These are phyloP conservation scores for Articulospora tetracladia DNA, from an alignment of 495 filamentous ascomycete genomes.

Conservation along the genomic window DNA sequence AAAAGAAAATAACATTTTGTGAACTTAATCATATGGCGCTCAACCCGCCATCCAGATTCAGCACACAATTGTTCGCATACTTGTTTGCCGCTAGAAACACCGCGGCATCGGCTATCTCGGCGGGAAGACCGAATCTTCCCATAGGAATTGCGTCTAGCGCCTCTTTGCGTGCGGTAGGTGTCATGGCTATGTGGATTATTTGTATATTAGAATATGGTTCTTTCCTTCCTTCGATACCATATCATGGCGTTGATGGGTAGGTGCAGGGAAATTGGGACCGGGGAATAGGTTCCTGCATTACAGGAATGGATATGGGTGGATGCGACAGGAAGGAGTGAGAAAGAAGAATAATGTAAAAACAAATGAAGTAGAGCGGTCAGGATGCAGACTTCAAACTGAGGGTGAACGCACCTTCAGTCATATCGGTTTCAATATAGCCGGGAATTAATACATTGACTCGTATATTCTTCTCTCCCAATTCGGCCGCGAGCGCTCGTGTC, in stretches of 20 bases:
- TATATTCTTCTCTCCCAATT: conserved; percentile 53
- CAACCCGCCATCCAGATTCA: conserved; percentile 83
- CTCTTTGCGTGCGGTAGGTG: conserved; percentile 20
- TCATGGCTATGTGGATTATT: conserved; percentile 20
- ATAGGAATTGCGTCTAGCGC: conserved; percentile 51
- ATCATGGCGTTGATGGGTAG: too few species aligned
- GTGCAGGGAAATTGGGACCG: background rate
- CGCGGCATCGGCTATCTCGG: conserved; percentile 79
- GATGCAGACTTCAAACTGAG: background rate
- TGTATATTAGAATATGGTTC: conserved; percentile 29
- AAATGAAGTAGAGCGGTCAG: background rate
- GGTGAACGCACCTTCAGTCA: conserved; percentile 60
- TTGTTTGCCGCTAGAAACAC: conserved; percentile 71
- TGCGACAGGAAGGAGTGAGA: background rate
- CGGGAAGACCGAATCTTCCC: conserved; percentile 60
- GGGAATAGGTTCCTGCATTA: background rate
- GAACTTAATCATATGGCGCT: conserved; percentile 52
- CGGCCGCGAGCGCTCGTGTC: conserved; percentile 65
- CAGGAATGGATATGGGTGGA: background rate
- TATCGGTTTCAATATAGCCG: conserved; percentile 75
- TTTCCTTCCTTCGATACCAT: background rate
- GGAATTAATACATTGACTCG: conserved; percentile 80
- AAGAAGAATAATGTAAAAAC: conserved; percentile 10
- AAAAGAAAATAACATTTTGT: too few species aligned
- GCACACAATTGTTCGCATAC: conserved; percentile 80